Conservation (phyloP, 2,329 filamentous ascomycete species). For the Trichocomaceae sp. region DNA sequence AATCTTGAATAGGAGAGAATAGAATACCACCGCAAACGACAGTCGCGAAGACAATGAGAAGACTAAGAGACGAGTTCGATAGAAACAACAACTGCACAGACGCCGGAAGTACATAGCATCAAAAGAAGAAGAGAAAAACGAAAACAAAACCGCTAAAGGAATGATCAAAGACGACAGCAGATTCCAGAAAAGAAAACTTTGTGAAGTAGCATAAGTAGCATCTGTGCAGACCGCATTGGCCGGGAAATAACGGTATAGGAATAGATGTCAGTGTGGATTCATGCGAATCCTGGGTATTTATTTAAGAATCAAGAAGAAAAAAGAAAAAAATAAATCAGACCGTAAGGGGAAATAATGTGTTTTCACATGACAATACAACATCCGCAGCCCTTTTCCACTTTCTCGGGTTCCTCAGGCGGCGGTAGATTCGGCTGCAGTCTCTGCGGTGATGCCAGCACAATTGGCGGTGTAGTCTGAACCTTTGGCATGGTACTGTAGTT, state of each 20-base stretch:
- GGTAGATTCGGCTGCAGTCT: conserved; percentile 37
- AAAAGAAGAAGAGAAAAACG: not conserved
- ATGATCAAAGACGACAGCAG: conserved; percentile 4
- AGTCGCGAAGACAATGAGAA: not conserved
- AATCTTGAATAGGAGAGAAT: not conserved
- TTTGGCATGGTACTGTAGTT: conserved; percentile 47
- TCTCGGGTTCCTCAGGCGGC: conserved; percentile 48
- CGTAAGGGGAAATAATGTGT: conserved; percentile 12
- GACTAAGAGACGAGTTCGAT: not conserved
- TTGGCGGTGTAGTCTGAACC: conserved; percentile 34
- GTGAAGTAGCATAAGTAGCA: not conserved
- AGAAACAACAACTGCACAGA: not conserved
- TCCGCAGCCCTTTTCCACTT: conserved; percentile 56
- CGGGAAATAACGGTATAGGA: not conserved
- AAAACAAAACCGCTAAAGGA: not conserved
- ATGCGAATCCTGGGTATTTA: conserved; percentile 9
- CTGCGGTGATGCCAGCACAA: conserved; percentile 28
- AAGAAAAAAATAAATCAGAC: not conserved
- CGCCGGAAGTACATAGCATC: not conserved
- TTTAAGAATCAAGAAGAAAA: not conserved
- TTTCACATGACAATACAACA: conserved; percentile 70
- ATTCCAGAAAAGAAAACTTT: conserved; percentile 5
- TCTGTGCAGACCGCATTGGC: conserved; percentile 5
- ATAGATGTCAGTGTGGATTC: conserved; percentile 3
- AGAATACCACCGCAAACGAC: conserved; percentile 1